These are phyloP conservation scores for Monosporascus cannonballus DNA, from an alignment of 2,329 filamentous ascomycete species.

Conservation along the genomic window DNA sequence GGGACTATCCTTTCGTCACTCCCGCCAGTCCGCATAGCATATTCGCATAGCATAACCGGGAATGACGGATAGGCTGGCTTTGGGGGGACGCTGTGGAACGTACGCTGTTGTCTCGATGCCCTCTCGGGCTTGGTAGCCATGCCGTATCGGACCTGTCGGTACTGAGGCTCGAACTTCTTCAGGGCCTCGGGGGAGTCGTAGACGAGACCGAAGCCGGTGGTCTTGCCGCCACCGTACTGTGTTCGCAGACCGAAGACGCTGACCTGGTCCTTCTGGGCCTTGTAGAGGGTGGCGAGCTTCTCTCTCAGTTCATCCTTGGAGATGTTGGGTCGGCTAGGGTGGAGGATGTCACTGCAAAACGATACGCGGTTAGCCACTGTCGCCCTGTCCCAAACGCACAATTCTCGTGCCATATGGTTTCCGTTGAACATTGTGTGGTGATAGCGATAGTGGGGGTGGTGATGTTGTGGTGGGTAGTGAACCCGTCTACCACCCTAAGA, in stretches of 20 bases:
- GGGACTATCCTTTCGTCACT: not conserved
- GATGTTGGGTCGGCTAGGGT: constrained; percentile 97
- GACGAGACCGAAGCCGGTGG: constrained; percentile 95
- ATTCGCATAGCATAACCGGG: not conserved
- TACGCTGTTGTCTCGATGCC: constrained; percentile 98
- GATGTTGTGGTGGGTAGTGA: not conserved
- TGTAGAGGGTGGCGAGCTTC: constrained; percentile 95
- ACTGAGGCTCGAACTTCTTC: constrained; percentile 99
- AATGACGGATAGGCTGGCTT: not conserved
- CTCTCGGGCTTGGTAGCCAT: constrained; percentile 93
- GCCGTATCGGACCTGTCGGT: constrained; percentile 92
- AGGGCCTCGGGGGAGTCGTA: constrained; percentile 97
- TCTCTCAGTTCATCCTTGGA: constrained; percentile 97
- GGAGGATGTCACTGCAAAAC: constrained; percentile 83
- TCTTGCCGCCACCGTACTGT: constrained; percentile 99
- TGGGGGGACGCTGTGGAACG: constrained; percentile 38
- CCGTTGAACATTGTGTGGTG: not conserved
- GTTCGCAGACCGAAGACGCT: constrained; percentile 98
- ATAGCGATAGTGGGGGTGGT: not conserved
- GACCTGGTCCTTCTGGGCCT: constrained; percentile 95
- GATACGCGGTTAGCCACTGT: constrained; percentile 1
- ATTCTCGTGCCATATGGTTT: not conserved
- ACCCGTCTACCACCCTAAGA: not conserved
- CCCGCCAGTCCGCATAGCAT: not conserved
- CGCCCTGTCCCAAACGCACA: not conserved